phyloP scores from a whole-genome alignment of 2,329 filamentous ascomycete genomes.

The Penicillium rolfsii region DNA sequence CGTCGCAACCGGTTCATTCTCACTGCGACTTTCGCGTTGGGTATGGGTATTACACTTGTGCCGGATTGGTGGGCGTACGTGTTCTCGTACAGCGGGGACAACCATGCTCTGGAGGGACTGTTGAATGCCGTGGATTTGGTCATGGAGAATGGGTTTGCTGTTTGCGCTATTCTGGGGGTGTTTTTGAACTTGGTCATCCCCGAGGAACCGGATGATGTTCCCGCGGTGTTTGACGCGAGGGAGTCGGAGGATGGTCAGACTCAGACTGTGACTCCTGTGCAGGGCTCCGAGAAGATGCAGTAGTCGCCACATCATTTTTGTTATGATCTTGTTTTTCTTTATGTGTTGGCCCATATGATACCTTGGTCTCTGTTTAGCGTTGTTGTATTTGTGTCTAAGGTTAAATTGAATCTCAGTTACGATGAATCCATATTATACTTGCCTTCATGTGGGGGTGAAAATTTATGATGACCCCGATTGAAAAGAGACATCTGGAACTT shows the following conservation, averaged over 20 bases:
- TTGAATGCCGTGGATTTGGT: conserved; percentile 62
- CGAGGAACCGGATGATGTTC: conserved; percentile 73
- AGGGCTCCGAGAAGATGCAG: not conserved
- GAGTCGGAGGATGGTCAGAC: conserved; percentile 26
- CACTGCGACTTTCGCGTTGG: conserved; percentile 63
- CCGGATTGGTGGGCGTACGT: conserved; percentile 54
- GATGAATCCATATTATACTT: not conserved
- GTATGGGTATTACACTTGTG: conserved; percentile 58
- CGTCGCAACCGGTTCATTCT: conserved; percentile 69
- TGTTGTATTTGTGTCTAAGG: not conserved
- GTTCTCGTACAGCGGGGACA: conserved; percentile 54
- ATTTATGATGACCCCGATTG: no score
- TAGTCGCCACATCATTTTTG: not conserved
- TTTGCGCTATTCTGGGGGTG: conserved; percentile 74
- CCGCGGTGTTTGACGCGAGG: conserved; percentile 34
- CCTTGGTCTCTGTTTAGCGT: not conserved
- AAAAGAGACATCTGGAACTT: no score
- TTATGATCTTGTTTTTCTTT: not conserved
- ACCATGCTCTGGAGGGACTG: conserved; percentile 68
- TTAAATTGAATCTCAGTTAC: not conserved
- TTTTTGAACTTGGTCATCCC: conserved; percentile 73
- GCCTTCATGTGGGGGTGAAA: not conserved
- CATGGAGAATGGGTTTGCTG: conserved; percentile 64
- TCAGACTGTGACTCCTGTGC: not conserved
- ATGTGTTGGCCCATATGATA: not conserved